Conservation (phyloP, 2,329 filamentous ascomycete genomes). For the Drechslera avenae region DNA sequence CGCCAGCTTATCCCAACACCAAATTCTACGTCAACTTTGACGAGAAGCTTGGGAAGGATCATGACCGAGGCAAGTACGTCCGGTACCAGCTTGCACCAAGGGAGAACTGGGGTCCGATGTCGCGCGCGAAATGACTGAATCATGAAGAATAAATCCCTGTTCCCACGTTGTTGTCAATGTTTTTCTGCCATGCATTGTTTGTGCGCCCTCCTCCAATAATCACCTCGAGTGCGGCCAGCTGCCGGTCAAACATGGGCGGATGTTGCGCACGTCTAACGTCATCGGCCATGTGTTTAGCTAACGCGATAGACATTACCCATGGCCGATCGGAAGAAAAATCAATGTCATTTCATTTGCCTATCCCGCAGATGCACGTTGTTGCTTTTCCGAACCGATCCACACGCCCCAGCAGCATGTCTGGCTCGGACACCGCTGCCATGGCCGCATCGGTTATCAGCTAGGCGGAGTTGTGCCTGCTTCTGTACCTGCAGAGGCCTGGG, state of each 20-base stretch:
- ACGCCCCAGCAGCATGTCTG: background rate
- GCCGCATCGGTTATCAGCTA: conserved; percentile 2
- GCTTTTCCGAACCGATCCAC: background rate
- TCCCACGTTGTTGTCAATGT: background rate
- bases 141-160: conserved; percentile 3
- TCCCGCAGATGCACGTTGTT: background rate
- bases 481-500: conserved; percentile 12
- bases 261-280: conserved; percentile 8
- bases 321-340: background rate
- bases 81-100: conserved; percentile 89
- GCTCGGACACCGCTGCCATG: background rate
- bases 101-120: conserved; percentile 92
- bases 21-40: conserved; percentile 75
- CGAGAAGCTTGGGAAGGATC: conserved; percentile 74
- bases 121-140: conserved; percentile 50
- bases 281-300: conserved; percentile 6
- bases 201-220: conserved; percentile 1
- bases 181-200: background rate
- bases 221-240: conserved; percentile 1
- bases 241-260: conserved; percentile 3
- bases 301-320: background rate
- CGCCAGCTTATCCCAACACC: conserved; percentile 32
- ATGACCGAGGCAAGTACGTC: conserved; percentile 69
- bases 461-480: conserved; percentile 9
- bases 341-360: background rate